These are phyloP conservation scores for Chlamydomonas applanata DNA, from an alignment of 139 green algal species.

Conservation along the genomic window DNA sequence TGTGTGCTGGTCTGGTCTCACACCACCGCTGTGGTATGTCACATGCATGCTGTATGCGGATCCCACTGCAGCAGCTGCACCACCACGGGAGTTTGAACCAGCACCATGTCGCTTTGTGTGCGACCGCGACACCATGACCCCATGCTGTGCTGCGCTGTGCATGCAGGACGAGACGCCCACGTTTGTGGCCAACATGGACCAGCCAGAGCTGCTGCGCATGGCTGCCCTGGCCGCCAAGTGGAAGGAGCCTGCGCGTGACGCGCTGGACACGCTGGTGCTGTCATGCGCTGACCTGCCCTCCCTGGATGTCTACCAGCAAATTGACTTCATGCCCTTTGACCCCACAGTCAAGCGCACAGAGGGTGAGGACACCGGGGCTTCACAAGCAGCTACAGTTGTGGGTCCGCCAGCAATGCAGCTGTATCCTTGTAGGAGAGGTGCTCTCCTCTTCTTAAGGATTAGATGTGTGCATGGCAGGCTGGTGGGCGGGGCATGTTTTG, in stretches of 20 bases:
- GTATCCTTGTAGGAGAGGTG: no score
- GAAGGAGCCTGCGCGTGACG: slow-evolving; percentile 83
- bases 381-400: neutral
- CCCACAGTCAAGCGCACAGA: slow-evolving; percentile 85
- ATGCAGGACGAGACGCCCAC: slow-evolving; percentile 61
- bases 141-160: neutral
- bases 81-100: no score
- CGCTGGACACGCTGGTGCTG: slow-evolving; percentile 82
- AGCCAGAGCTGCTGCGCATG: slow-evolving; percentile 48
- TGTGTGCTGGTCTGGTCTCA: no score
- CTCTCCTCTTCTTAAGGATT: no score
- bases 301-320: slow-evolving; percentile 49
- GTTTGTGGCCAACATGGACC: slow-evolving; percentile 50
- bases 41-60: no score
- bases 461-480: no score
- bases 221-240: slow-evolving; percentile 81
- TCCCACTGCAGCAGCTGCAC: no score
- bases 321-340: slow-evolving; percentile 88
- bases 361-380: slow-evolving; percentile 52
- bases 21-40: no score
- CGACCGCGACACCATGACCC: no score
- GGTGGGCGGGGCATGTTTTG: no score
- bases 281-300: slow-evolving; percentile 45
- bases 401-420: neutral
- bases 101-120: no score